A percentile compares a stretch with the other conserved stretches of the same genome.
Evolutionary conservation across 345 rosid genomes (phyloP).

Genomic region (Heritiera littoralis): DNA sequence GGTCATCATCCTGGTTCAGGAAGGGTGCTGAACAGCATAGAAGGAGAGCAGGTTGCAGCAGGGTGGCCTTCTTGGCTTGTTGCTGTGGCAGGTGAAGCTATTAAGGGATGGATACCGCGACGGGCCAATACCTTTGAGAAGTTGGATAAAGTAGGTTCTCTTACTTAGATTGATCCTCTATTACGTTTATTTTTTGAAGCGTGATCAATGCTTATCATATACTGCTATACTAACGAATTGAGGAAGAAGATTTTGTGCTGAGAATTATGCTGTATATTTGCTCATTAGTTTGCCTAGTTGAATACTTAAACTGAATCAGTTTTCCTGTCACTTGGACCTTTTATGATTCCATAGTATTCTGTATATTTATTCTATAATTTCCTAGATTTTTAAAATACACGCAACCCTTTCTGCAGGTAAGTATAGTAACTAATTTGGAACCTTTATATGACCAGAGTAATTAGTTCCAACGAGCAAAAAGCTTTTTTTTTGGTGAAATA

Average conservation of each 20-base stretch:
- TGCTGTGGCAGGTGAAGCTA: slow-evolving; percentile 74
- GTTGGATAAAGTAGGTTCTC: slow-evolving; percentile 65
- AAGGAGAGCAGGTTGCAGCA: slow-evolving; percentile 60
- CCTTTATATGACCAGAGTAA: not conserved
- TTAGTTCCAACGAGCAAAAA: not conserved
- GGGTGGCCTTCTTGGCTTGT: slow-evolving; percentile 99
- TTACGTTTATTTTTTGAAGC: slow-evolving; percentile 1
- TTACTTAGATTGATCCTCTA: slow-evolving; percentile 22
- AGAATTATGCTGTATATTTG: not conserved
- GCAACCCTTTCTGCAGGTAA: not conserved
- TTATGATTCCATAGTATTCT: not conserved
- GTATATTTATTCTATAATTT: not conserved
- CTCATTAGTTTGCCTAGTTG: not conserved
- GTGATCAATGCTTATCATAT: not conserved
- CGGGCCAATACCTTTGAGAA: slow-evolving; percentile 71
- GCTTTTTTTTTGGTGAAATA: not conserved
- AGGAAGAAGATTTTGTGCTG: not conserved
- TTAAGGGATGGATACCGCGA: slow-evolving; percentile 81
- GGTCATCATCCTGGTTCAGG: slow-evolving; percentile 41
- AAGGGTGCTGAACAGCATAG: slow-evolving; percentile 44
- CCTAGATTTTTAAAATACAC: not conserved
- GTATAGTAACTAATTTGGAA: not conserved
- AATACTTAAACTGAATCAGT: not conserved
- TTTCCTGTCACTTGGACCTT: not conserved
- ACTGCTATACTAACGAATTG: not conserved